Evolutionary conservation across 768 basidiomycete genomes (phyloP), one percentile per base, ranked within the genome.

Genomic region (Termitomyces bulborhizus): DNA sequence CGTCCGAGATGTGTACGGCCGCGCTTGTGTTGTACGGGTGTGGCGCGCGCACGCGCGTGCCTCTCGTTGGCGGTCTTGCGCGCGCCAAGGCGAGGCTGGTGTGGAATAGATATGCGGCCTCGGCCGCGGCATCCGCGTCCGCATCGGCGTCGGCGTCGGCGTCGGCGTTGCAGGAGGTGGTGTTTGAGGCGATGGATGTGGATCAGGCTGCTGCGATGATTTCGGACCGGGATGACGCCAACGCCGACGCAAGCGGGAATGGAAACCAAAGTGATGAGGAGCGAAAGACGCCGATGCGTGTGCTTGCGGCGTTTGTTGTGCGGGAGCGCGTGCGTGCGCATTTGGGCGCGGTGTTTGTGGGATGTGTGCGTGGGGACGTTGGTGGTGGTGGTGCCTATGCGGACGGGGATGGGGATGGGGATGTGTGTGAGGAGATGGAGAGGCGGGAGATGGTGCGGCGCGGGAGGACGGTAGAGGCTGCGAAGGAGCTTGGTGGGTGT

Each of bases 401-500:
- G 34, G 69, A 68, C 29, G 68, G 68, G 53, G 53, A 6, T 29
- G 70, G 70, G 34, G 69, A 68, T 27, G 68, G 68, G 53, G 53
- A 59, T 64, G 48, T 63, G 13, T 32, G 24, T 27, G 56, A 54
- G 15, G 48, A 66, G 39, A 68, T 68, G 46, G 71, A 72, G 61
- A 65, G 62, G n/a, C n/a, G n/a, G 46, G 73, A 69, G 31, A 9
- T 32, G 31, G 31, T 32, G 31, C 2, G 8, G 58, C 74, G 77
- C 66, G 66, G 69, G 51, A 70, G 68, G 32, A 83, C 83, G 0
- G 66, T 89, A 39, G 78, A 79, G 6, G 81, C 81, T 26, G 84
- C 85, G 21, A 75, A 74, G 45, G 81, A 83, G 52, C 76, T 91
- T 6, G 86, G 87, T 3, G 88, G 86, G 1, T 63, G 66, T 11